Evolutionary conservation across 2,329 filamentous ascomycete genomes (phyloP), one percentile per base, ranked within the genome.

Genomic region (Hypoxylon sp.): DNA sequence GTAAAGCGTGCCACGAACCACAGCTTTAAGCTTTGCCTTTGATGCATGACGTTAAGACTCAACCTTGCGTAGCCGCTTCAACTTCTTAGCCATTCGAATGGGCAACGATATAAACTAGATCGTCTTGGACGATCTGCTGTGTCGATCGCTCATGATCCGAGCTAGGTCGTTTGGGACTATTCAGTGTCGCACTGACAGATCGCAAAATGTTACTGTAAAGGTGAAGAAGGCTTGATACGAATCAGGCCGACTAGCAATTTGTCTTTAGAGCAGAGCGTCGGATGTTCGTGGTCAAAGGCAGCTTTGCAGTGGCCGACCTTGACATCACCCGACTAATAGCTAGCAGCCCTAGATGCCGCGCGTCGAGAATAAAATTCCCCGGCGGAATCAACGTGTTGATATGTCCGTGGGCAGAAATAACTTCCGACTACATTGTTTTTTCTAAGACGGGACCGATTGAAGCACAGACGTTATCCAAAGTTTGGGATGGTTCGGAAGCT

Each of bases 41-140:
- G 16, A 57, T 23, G n/a, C 19, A 41, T 59, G 46, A 51, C 46
- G 45, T 65, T 37, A 45, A 48, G 16, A 39, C 45, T 48, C 7
- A 63, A 66, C 50, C 52, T 47, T 63, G 30, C 37, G 21, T 46
- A 54, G 60, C 56, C 46, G 21, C 34, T 34, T 46, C 37, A 41
- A 64, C 60, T 56, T 65, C 71, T 66, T 67, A 70, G 58, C 62
- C 57, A 65, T 69, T 73, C 60, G 61, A 69, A 67, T 66, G 65
- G 70, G 64, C 56, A 37, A 45, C 51, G 65, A 70, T 69, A 57
- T 60, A 65, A 69, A 51, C 57, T 11, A 48, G 71, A 73, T 74
- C 68, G 57, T 53, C 68, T 55, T 58, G 50, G 37, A 50, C 37
- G 41, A 67, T 68, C 64, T 61, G 19, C 47, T 55, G 43, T 43